Evolutionary conservation across 116 monocot species (phyloP).

Genomic region (Zostera marina): DNA sequence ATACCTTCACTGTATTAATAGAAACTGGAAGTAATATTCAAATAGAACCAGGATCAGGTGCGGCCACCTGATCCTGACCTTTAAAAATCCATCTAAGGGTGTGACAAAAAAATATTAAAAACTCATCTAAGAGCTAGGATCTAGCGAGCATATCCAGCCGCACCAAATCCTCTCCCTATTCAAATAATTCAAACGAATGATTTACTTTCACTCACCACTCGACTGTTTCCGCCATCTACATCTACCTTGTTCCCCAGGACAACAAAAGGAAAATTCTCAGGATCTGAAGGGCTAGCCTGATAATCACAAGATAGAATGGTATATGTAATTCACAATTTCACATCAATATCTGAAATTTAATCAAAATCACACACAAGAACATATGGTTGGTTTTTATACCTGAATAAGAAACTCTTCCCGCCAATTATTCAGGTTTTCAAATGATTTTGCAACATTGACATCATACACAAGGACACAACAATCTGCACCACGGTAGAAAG

Average conservation of each 20-base stretch:
- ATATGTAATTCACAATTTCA: neutral
- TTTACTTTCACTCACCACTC: conserved; percentile 32
- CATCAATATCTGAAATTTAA: neutral
- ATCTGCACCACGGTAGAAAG: conserved; percentile 93
- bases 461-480: conserved; percentile 96
- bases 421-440: conserved; percentile 96
- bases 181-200: neutral
- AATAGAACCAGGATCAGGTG: no score
- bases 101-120: no score
- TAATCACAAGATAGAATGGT: neutral
- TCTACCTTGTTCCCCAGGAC: conserved; percentile 91
- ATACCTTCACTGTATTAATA: no score
- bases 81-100: no score
- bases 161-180: no score
- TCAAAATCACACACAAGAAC: neutral
- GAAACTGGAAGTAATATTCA: no score
- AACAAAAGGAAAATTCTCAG: conserved; percentile 89
- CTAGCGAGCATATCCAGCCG: no score
- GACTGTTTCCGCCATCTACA: conserved; percentile 84
- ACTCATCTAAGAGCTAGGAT: no score
- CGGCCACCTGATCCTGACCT: no score
- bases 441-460: conserved; percentile 89
- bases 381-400: conserved; percentile 16
- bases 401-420: conserved; percentile 93
- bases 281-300: conserved; percentile 80